A percentile compares a stretch with the other conserved stretches of the same genome.
Evolutionary conservation across 768 basidiomycete genomes (phyloP).

Genomic region (Pisolithus orientalis): DNA sequence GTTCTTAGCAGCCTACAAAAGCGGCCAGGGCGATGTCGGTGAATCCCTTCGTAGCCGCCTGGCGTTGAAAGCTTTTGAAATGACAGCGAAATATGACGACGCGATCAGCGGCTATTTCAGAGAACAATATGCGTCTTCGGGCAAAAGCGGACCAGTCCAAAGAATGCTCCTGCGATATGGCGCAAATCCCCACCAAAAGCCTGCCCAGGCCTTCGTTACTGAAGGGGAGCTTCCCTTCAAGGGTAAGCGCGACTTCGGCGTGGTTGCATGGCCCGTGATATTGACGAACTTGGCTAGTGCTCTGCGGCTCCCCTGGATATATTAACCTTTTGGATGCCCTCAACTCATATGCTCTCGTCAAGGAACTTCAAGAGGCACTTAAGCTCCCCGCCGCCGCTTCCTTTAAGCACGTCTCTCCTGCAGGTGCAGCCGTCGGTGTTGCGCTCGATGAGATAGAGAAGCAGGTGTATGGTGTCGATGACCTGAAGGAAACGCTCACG

Average conservation of each 20-base stretch:
- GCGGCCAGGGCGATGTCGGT: constrained; percentile 69
- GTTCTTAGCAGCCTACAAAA: constrained; percentile 73
- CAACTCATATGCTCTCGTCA: constrained; percentile 94
- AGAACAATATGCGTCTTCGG: constrained; percentile 85
- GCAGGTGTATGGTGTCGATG: constrained; percentile 94
- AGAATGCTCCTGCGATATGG: constrained; percentile 87
- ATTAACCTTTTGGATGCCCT: constrained; percentile 98
- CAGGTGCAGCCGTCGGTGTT: constrained; percentile 91
- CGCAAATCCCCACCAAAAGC: constrained; percentile 98
- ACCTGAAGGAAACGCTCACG: constrained; percentile 84
- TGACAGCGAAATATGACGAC: constrained; percentile 91
- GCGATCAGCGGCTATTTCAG: constrained; percentile 97
- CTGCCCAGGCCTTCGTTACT: constrained; percentile 91
- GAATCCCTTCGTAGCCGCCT: constrained; percentile 68
- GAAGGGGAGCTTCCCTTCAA: constrained; percentile 91
- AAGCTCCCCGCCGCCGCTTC: constrained; percentile 92
- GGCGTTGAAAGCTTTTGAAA: constrained; percentile 95
- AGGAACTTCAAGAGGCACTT: constrained; percentile 85
- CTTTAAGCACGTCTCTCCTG: constrained; percentile 99
- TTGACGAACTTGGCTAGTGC: constrained; percentile 41
- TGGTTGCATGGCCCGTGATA: neutral
- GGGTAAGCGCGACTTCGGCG: constrained; percentile 38
- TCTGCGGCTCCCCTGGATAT: constrained; percentile 94
- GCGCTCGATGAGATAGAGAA: constrained; percentile 79
- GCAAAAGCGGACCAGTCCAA: constrained; percentile 76